Conservation (phyloP, 2,329 filamentous ascomycete genomes). For the Anthostomella pinea region DNA sequence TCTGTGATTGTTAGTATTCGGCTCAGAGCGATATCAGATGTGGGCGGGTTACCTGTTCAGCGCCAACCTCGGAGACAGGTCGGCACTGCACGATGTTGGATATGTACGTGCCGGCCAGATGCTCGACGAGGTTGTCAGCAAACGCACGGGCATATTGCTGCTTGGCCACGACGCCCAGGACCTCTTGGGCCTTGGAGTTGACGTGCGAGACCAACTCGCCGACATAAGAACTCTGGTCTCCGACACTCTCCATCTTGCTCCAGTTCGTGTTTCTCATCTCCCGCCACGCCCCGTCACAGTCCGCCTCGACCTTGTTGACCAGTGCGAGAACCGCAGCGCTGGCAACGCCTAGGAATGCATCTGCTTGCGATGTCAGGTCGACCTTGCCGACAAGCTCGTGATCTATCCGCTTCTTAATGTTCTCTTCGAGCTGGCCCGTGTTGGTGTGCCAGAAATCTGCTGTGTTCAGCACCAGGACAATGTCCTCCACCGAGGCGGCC, state of each 20-base stretch:
- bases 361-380: slow-evolving; percentile 88
- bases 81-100: slow-evolving; percentile 82
- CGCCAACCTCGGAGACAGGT: slow-evolving; percentile 89
- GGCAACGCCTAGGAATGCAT: slow-evolving; percentile 92
- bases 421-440: slow-evolving; percentile 89
- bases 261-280: slow-evolving; percentile 97
- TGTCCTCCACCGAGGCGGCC: slow-evolving; percentile 64
- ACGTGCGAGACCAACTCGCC: slow-evolving; percentile 73
- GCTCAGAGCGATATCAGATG: neutral
- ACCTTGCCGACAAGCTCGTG: slow-evolving; percentile 70
- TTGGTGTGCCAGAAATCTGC: slow-evolving; percentile 97
- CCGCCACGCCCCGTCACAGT: slow-evolving; percentile 84
- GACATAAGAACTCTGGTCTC: slow-evolving; percentile 91
- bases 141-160: slow-evolving; percentile 93
- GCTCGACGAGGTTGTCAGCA: slow-evolving; percentile 92
- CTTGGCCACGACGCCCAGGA: slow-evolving; percentile 76
- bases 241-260: slow-evolving; percentile 89
- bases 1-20: slow-evolving; percentile 51
- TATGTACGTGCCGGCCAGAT: slow-evolving; percentile 76
- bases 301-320: slow-evolving; percentile 77
- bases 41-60: slow-evolving; percentile 67
- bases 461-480: slow-evolving; percentile 87
- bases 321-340: slow-evolving; percentile 81
- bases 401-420: slow-evolving; percentile 88
- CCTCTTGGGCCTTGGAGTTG: slow-evolving; percentile 69